Evolutionary conservation across 306 rosid genomes (phyloP).

Genomic region (Lathyrus aphaca): DNA sequence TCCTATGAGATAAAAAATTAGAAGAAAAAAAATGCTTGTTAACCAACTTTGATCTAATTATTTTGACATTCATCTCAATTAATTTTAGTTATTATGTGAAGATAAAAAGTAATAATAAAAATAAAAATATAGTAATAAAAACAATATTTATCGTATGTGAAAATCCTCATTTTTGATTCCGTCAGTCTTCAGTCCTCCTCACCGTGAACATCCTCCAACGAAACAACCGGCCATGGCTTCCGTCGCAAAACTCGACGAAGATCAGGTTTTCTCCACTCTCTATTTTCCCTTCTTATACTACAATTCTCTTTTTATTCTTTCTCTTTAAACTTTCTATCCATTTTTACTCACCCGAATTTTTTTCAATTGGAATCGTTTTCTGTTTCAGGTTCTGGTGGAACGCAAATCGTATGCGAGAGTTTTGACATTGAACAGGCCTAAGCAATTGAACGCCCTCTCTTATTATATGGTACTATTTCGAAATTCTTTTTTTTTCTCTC

Average conservation of each 20-base stretch:
- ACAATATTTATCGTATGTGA: too few relatives aligned
- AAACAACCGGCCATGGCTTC: not conserved
- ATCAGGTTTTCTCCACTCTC: not conserved
- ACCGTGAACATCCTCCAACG: not conserved
- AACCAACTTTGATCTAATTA: too few relatives aligned
- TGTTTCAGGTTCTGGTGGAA: conserved; percentile 66
- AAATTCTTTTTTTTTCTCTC: not conserved
- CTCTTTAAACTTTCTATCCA: not conserved
- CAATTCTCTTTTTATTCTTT: not conserved
- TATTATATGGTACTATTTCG: conserved; percentile 61
- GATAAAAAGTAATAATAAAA: too few relatives aligned
- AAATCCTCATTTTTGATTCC: too few relatives aligned
- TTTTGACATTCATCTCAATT: too few relatives aligned
- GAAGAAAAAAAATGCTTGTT: too few relatives aligned
- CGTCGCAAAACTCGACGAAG: not conserved
- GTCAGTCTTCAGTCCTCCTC: too few relatives aligned
- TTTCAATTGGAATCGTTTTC: conserved; percentile 2
- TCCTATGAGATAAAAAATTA: too few relatives aligned
- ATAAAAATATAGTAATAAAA: too few relatives aligned
- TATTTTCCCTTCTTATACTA: not conserved
- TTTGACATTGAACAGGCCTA: conserved; percentile 73
- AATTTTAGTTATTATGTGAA: too few relatives aligned
- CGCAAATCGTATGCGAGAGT: conserved; percentile 51
- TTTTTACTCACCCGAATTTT: not conserved
- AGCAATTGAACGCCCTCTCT: conserved; percentile 78